Evolutionary conservation across 2,329 filamentous ascomycete genomes (phyloP).

Genomic region (Stemphylium lycopersici): DNA sequence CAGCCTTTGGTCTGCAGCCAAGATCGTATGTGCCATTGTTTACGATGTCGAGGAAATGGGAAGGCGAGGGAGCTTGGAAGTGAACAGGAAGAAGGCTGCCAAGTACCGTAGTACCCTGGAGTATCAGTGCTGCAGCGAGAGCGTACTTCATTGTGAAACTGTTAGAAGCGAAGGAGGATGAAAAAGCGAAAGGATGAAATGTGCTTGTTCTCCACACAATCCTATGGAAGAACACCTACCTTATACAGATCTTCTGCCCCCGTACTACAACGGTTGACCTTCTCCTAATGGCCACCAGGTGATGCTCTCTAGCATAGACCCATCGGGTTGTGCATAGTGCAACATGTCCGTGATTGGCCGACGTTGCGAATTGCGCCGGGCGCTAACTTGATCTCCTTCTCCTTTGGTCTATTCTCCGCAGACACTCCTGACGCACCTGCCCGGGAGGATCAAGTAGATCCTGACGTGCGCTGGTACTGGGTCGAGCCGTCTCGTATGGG

Average conservation of each 20-base stretch:
- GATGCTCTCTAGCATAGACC: slow-evolving; percentile 6
- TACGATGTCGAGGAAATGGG: slow-evolving; percentile 42
- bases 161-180: slow-evolving; percentile 1
- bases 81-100: slow-evolving; percentile 39
- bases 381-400: slow-evolving; percentile 25
- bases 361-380: slow-evolving; percentile 14
- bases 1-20: slow-evolving; percentile 42
- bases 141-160: slow-evolving; percentile 40
- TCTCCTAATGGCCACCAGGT: slow-evolving; percentile 17
- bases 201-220: background rate
- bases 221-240: background rate
- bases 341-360: slow-evolving; percentile 13
- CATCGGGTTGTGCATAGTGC: slow-evolving; percentile 1
- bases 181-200: slow-evolving; percentile 1
- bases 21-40: slow-evolving; percentile 46
- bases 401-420: slow-evolving; percentile 19
- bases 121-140: slow-evolving; percentile 34
- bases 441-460: slow-evolving; percentile 18
- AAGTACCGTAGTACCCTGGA: slow-evolving; percentile 37
- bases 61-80: slow-evolving; percentile 38
- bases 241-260: slow-evolving; percentile 9
- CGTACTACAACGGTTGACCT: slow-evolving; percentile 8
- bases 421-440: slow-evolving; percentile 18
- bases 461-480: slow-evolving; percentile 1
- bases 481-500: slow-evolving; percentile 2